Evolutionary conservation across 148 eudicot species (phyloP), one percentile per base, ranked within the genome.

Genomic region (Camellia granthamiana): DNA sequence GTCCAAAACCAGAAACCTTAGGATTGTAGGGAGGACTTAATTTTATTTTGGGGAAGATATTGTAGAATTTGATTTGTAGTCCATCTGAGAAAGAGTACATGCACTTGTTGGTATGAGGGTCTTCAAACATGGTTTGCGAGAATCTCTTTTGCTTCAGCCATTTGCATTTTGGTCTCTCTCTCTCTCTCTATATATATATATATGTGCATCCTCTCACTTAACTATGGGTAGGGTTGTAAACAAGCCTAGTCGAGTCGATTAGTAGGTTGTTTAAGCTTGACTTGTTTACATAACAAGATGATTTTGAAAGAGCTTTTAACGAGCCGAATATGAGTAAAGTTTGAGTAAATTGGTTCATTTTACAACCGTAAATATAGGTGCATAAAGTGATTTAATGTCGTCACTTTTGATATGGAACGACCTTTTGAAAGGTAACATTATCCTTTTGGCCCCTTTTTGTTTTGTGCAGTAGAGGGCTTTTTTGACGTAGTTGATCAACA

Each of bases 111-210:
- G 43, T 16, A 8, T 66, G 72, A 49, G 80, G 72, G 19, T 56
- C 2, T 30, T 77, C 2, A 52, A 77, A 51, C 41, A 65, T 61
- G 78, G 23, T 64, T 15, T 23, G 44, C 7, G 60, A 64, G 38
- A 64, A 30, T 63, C 58, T 63, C 56, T 77, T 64, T 42, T 77
- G 69, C 59, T 65, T 23, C 14, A 10, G 9, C n/a, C 47, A 49
- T 51, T 64, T 66, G 12, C 72, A 65, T 77, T 51, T 76, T 65
- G 68, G 67, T 51, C 72, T 77, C 38, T 30, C 38, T 30, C 38
- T 30, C 38, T 30, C 38, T 30, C 38, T 30, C 38, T 30, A 1
- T 30, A 30, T 14, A 21, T 44, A 71, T n/a, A 19, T 19, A 3
- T 9, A 64, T 11, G 11, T 64, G 68, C 68, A 64, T 23, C 3